Conservation (phyloP, 228 moss, liverwort and hornwort species). For the Sphagnum magellanicum region DNA sequence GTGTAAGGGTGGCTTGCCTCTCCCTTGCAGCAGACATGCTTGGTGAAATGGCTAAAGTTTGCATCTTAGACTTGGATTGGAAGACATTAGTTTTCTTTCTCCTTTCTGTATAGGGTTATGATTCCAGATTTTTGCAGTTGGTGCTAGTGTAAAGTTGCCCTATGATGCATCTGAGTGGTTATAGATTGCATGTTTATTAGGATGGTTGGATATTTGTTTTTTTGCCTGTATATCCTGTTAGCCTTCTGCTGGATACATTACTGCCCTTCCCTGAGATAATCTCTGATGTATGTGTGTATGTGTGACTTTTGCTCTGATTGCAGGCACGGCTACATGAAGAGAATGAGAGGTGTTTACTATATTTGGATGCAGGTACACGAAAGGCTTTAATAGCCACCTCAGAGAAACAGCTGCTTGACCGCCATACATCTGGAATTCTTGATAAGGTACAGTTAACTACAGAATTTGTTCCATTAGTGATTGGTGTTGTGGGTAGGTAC, state of each 20-base stretch:
- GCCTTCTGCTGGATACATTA: neutral
- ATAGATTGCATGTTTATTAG: neutral
- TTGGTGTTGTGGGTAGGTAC: neutral
- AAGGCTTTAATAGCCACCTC: constrained; percentile 83
- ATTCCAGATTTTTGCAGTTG: no score
- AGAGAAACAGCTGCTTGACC: constrained; percentile 94
- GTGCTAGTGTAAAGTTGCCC: neutral
- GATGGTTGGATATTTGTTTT: neutral
- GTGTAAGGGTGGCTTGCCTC: constrained; percentile 1
- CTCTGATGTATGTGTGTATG: neutral
- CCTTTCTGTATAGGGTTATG: no score
- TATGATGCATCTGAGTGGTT: neutral
- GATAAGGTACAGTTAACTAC: constrained; percentile 3
- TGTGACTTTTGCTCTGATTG: neutral
- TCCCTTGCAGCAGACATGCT: no score
- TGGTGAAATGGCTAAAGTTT: no score
- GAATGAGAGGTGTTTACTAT: constrained; percentile 90
- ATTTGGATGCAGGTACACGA: constrained; percentile 88
- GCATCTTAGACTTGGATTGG: no score
- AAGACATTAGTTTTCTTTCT: no score
- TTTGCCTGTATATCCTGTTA: neutral
- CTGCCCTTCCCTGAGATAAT: no score
- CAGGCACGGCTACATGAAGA: constrained; percentile 85
- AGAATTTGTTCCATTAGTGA: neutral
- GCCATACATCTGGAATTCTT: constrained; percentile 78